Evolutionary conservation across 2,329 filamentous ascomycete genomes (phyloP).

Genomic region (Arthrobotrys iridis): DNA sequence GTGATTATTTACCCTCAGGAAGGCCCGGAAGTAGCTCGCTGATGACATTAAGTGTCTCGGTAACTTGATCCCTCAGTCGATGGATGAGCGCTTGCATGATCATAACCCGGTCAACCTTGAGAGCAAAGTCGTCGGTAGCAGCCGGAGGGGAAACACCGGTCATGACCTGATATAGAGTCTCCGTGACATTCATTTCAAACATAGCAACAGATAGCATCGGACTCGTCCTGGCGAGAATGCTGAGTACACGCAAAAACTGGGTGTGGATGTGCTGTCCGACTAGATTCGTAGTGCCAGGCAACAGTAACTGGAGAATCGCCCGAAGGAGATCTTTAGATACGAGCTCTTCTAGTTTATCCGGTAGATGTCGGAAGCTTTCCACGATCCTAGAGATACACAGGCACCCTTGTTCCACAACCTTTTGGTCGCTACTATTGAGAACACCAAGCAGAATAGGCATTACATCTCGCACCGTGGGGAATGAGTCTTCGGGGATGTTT

Average conservation of each 20-base stretch:
- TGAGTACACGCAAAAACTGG: conserved; percentile 89
- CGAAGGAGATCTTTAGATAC: conserved; percentile 87
- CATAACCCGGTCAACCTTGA: conserved; percentile 92
- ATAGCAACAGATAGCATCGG: conserved; percentile 86
- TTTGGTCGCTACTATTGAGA: conserved; percentile 89
- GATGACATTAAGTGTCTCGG: conserved; percentile 96
- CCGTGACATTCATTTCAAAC: conserved; percentile 95
- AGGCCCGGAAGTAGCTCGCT: conserved; percentile 89
- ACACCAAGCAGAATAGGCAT: conserved; percentile 96
- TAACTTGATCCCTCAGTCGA: conserved; percentile 92
- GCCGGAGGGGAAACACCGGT: conserved; percentile 92
- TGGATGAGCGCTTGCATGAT: conserved; percentile 99
- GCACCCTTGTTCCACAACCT: conserved; percentile 95
- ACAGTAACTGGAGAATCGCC: conserved; percentile 83
- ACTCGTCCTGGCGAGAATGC: conserved; percentile 88
- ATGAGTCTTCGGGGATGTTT: conserved; percentile 93
- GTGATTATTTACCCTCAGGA: conserved; percentile 67
- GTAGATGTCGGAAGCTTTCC: conserved; percentile 92
- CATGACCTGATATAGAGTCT: conserved; percentile 95
- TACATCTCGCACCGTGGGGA: conserved; percentile 88
- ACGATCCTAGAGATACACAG: conserved; percentile 95
- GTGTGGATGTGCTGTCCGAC: conserved; percentile 96
- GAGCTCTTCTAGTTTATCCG: conserved; percentile 88
- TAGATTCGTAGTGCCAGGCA: conserved; percentile 93
- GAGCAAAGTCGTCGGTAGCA: conserved; percentile 78